These are phyloP conservation scores for Neonectria magnoliae DNA, from an alignment of 2,329 filamentous ascomycete species.

Conservation along the genomic window DNA sequence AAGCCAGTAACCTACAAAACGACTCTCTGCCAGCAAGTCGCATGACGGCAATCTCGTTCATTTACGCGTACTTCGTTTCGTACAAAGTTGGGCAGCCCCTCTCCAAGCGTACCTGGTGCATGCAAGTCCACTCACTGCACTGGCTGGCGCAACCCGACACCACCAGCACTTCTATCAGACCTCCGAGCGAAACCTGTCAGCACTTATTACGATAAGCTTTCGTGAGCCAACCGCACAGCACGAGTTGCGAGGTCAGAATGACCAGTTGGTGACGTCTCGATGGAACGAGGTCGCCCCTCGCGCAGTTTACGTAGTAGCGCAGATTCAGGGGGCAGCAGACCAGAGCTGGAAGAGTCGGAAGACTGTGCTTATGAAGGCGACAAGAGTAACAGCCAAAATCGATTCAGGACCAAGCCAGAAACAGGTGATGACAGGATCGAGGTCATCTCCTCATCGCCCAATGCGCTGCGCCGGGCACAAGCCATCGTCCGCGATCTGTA, in stretches of 20 bases:
- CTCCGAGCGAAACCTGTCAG: background rate
- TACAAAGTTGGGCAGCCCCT: background rate
- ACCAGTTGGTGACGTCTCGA: slow-evolving; percentile 40
- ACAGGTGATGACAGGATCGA: slow-evolving; percentile 9
- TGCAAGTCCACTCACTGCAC: background rate
- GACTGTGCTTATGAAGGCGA: background rate
- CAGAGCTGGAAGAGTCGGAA: slow-evolving; percentile 1
- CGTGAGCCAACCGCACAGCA: slow-evolving; percentile 18
- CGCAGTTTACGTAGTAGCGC: slow-evolving; percentile 27
- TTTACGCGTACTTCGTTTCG: background rate
- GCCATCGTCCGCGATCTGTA: background rate
- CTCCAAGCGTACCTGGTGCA: background rate
- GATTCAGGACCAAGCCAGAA: slow-evolving; percentile 1
- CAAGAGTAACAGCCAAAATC: background rate
- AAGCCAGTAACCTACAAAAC: background rate
- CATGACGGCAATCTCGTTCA: background rate
- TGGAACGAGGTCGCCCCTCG: slow-evolving; percentile 39
- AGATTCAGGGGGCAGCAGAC: slow-evolving; percentile 13
- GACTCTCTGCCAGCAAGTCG: background rate
- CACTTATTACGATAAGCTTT: background rate
- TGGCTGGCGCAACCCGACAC: background rate
- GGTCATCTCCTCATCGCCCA: background rate
- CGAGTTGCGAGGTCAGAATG: slow-evolving; percentile 31
- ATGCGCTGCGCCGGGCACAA: background rate
- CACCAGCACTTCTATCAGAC: background rate